Evolutionary conservation across 2,329 filamentous ascomycete genomes (phyloP), one percentile per base, ranked within the genome.

Genomic region (Fusarium sp.): DNA sequence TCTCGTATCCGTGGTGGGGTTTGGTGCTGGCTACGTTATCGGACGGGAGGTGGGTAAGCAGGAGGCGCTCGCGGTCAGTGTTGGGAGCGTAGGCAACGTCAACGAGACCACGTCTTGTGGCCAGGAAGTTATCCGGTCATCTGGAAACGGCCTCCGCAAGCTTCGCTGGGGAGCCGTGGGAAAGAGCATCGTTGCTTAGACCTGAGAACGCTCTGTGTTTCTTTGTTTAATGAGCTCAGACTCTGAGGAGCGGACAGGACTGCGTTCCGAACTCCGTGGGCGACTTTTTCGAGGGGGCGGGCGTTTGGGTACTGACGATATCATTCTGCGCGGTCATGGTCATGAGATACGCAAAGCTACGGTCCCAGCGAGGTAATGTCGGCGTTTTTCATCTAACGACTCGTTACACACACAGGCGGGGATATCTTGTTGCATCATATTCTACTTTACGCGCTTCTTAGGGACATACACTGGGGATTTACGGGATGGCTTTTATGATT

Each of bases 11-110:
- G 91, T 92, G 2, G 91, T 93, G 37, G 91, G 91, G 3, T 93
- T 93, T 74, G 90, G 91, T 4, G 91, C 91, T 10, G 91, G 92
- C 13, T 92, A 92, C 77, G 91, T 92, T 27, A 90, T 92, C 68
- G 91, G 92, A 6, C 85, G 91, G 29, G 91, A 93, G 75, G 90
- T 92, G 27, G 91, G 91, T 4, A 86, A 89, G 37, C 89, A 92
- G 73, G 91, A 93, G 77, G 81, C 84, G 14, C 80, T 88, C n/a
- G 82, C 82, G 11, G 84, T 83, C 18, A 77, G 77, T 41, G 73
- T 78, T 48, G 81, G 83, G 50, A 76, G 77, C 48, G 75, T 78
- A 41, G 81, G 83, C 54, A 82, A 82, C 37, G 82, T 86, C 62
- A 87, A 87, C 72, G 83, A 85, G 8, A 83, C 85, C 22, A 84